Percentiles rank a stretch among this genome's conserved stretches.
phyloP scores from a whole-genome alignment of 257 asterid genomes.

The Fraxinus excelsior region DNA sequence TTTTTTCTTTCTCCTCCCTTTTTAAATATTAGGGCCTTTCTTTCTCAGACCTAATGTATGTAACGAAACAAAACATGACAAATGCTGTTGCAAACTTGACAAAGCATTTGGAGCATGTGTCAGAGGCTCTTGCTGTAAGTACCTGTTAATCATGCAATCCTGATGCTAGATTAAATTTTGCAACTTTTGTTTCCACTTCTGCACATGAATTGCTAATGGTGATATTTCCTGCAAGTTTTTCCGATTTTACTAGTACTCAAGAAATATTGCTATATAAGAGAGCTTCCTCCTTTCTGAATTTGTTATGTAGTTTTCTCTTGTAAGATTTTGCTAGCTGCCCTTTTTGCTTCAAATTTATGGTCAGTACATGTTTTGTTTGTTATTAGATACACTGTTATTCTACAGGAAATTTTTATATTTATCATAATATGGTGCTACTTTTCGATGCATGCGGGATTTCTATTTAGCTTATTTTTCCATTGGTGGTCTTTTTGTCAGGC shows the following conservation, averaged over 20 bases:
- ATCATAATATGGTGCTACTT: background rate
- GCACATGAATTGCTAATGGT: background rate
- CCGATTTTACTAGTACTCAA: constrained; percentile 8
- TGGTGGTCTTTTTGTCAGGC: constrained; percentile 47
- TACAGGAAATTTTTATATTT: background rate
- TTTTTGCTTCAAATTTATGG: background rate
- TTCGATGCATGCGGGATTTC: constrained; percentile 5
- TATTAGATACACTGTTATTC: background rate
- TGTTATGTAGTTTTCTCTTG: background rate
- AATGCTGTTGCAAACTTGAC: constrained; percentile 86
- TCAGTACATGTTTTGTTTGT: background rate
- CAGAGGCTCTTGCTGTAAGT: constrained; percentile 87
- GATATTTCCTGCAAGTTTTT: background rate
- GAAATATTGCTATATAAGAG: background rate
- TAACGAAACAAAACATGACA: constrained; percentile 77
- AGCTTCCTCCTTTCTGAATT: background rate
- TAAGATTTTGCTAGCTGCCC: background rate
- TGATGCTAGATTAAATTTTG: background rate
- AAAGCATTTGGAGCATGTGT: constrained; percentile 77
- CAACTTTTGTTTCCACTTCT: background rate
- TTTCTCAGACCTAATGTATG: constrained; percentile 92
- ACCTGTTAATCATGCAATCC: constrained; percentile 1
- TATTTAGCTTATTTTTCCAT: constrained; percentile 8
- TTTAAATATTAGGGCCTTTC: constrained; percentile 63
- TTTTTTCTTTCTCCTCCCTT: constrained; percentile 3